Conservation (phyloP, 176 grass and related monocot genomes). For the Oryza nivara region DNA sequence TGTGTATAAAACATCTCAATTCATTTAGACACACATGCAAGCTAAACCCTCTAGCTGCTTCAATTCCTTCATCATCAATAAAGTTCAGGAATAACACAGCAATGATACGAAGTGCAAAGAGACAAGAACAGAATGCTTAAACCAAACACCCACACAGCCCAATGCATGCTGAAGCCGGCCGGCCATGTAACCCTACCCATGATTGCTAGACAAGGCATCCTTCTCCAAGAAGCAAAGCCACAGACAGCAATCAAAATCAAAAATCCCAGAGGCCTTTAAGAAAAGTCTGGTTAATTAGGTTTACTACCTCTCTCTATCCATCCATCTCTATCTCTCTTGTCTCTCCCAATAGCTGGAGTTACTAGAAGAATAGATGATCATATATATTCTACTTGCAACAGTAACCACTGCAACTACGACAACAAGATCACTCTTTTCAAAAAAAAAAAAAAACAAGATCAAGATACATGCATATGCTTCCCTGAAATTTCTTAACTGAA, state of each 20-base stretch:
- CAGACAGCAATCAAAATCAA: slow-evolving; percentile 47
- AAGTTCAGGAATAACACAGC: slow-evolving; percentile 19
- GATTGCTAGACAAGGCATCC: slow-evolving; percentile 54
- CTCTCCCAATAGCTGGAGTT: not conserved
- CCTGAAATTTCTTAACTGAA: slow-evolving; percentile 22
- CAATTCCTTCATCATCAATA: slow-evolving; percentile 24
- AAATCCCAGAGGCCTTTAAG: slow-evolving; percentile 23
- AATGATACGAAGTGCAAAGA: slow-evolving; percentile 40
- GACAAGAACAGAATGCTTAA: slow-evolving; percentile 52
- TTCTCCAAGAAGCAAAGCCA: slow-evolving; percentile 61
- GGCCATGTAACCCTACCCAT: slow-evolving; percentile 45
- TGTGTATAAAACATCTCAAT: not conserved
- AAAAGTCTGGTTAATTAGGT: slow-evolving; percentile 32
- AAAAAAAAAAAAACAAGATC: not conserved
- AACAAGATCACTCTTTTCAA: not conserved
- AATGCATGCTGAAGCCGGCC: not conserved
- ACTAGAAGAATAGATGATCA: slow-evolving; percentile 30
- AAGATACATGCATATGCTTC: slow-evolving; percentile 28
- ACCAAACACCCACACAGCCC: slow-evolving; percentile 19
- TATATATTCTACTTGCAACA: not conserved
- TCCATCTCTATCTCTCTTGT: not conserved
- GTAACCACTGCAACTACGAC: slow-evolving; percentile 6
- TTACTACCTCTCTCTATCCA: not conserved
- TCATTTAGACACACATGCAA: not conserved
- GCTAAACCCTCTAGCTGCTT: not conserved